Percentiles rank a stretch among this genome's conserved stretches.
Conservation (phyloP, 805 yeast species). For the Monosporozyma servazzii region DNA sequence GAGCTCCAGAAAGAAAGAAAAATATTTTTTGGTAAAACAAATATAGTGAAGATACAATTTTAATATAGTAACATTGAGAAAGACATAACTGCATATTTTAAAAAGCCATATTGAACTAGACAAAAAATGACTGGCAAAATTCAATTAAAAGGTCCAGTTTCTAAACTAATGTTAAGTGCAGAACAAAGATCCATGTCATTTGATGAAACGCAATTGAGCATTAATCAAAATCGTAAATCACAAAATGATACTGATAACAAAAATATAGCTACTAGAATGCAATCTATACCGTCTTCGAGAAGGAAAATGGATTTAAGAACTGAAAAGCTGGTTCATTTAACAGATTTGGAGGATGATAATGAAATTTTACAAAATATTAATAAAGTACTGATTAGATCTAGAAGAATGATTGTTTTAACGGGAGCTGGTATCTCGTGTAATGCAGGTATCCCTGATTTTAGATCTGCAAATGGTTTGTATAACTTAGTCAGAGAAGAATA, state of each 20-base stretch:
- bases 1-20: neutral
- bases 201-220: slow-evolving; percentile 8
- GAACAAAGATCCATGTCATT: slow-evolving; percentile 10
- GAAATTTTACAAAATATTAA: slow-evolving; percentile 20
- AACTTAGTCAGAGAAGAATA: slow-evolving; percentile 55
- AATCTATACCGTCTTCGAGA: neutral
- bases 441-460: slow-evolving; percentile 95
- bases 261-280: neutral
- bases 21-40: neutral
- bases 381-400: slow-evolving; percentile 22
- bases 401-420: slow-evolving; percentile 59
- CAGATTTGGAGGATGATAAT: slow-evolving; percentile 9
- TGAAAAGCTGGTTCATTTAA: slow-evolving; percentile 11
- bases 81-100: neutral
- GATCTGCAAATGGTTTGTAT: slow-evolving; percentile 78
- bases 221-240: slow-evolving; percentile 6
- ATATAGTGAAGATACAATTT: neutral
- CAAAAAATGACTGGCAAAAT: neutral
- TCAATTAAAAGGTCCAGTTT: neutral
- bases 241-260: neutral
- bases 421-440: slow-evolving; percentile 97
- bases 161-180: slow-evolving; percentile 1
- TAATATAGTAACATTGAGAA: neutral
- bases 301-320: slow-evolving; percentile 10
- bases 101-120: neutral